phyloP scores from a whole-genome alignment of 1,284 basidiomycete species.

The Tilletia indica region DNA sequence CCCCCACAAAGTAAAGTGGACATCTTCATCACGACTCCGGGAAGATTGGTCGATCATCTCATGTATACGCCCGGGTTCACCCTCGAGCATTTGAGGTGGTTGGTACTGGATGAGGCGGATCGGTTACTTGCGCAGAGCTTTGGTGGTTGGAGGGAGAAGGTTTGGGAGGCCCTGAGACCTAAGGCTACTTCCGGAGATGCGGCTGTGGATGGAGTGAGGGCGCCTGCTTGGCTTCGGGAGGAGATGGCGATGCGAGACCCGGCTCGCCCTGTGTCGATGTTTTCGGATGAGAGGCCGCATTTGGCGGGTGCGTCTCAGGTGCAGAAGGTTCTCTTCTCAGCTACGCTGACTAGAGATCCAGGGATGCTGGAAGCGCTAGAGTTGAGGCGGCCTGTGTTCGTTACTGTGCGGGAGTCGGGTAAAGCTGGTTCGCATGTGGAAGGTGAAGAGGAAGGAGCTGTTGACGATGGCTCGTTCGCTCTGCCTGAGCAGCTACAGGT shows the following conservation, averaged over 20 bases:
- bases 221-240: constrained; percentile 15
- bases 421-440: constrained; percentile 28
- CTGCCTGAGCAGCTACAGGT: constrained; percentile 26
- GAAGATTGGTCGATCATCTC: constrained; percentile 89
- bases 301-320: constrained; percentile 58
- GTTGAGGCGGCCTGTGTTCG: constrained; percentile 79
- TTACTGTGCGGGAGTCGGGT: constrained; percentile 67
- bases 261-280: background rate
- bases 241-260: background rate
- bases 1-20: constrained; percentile 67
- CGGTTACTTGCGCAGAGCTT: constrained; percentile 89
- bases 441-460: constrained; percentile 62
- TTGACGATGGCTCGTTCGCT: constrained; percentile 55
- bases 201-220: background rate
- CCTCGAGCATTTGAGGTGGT: constrained; percentile 85
- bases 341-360: constrained; percentile 90
- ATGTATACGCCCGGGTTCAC: constrained; percentile 81
- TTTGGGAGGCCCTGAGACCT: constrained; percentile 16
- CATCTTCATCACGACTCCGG: constrained; percentile 91
- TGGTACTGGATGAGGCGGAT: constrained; percentile 98
- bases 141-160: constrained; percentile 72
- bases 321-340: constrained; percentile 94
- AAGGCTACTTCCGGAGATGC: constrained; percentile 4
- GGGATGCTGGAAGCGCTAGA: constrained; percentile 81
- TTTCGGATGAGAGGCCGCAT: constrained; percentile 11